Conservation (phyloP, 345 rosid genomes). For the Hibiscus mutabilis region DNA sequence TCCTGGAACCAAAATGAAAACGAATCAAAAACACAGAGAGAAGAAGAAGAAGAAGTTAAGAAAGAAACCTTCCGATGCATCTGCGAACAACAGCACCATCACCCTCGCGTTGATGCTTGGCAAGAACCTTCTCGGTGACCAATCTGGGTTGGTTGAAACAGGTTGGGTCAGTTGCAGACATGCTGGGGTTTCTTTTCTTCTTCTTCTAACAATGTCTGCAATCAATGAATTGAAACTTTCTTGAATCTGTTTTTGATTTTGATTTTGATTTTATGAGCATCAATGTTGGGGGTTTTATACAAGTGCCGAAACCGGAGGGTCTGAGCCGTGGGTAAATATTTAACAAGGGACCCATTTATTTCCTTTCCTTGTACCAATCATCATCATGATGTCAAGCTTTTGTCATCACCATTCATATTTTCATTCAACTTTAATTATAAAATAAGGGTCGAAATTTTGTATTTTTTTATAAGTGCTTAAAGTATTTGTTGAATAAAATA, state of each 20-base stretch:
- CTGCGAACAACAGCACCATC: conserved; percentile 92
- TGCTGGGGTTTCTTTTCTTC: no score
- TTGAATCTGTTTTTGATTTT: no score
- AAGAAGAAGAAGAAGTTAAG: background rate
- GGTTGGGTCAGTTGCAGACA: background rate
- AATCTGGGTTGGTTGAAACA: conserved; percentile 46
- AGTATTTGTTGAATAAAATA: no score
- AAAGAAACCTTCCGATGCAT: conserved; percentile 78
- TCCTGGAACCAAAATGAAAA: conserved; percentile 33
- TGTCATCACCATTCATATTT: conserved; percentile 34
- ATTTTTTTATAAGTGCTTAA: no score
- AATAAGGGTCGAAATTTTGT: no score
- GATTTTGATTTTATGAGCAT: background rate
- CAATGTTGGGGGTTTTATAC: conserved; percentile 2
- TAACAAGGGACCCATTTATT: conserved; percentile 8
- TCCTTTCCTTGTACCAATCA: conserved; percentile 21
- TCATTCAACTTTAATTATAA: no score
- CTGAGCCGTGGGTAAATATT: conserved; percentile 6
- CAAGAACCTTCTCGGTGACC: conserved; percentile 66
- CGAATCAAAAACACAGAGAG: background rate
- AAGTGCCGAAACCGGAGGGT: background rate
- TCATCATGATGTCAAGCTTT: conserved; percentile 39
- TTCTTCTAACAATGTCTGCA: conserved; percentile 7
- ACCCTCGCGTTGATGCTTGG: conserved; percentile 77
- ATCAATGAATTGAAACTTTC: background rate